These are phyloP conservation scores for Scytalidium lignicola DNA, from an alignment of 2,329 filamentous ascomycete species.

Conservation along the genomic window DNA sequence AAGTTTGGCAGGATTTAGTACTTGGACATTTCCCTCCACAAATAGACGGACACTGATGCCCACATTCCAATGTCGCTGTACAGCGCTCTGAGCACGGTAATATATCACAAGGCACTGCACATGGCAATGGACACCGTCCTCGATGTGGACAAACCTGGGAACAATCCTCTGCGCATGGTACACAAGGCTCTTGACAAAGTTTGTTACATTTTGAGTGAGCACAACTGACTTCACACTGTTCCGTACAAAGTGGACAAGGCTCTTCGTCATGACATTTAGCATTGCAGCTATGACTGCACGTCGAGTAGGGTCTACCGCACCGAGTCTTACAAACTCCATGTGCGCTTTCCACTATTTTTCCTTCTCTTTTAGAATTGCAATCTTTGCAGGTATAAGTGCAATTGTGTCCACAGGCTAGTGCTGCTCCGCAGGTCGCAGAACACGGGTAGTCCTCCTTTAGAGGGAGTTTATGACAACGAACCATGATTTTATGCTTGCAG, in stretches of 20 bases:
- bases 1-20: conserved; percentile 50
- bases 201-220: conserved; percentile 51
- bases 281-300: conserved; percentile 52
- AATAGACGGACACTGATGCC: conserved; percentile 59
- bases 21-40: conserved; percentile 60
- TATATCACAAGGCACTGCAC: conserved; percentile 62
- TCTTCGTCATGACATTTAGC: conserved; percentile 45
- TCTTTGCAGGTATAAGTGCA: conserved; percentile 44
- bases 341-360: conserved; percentile 23
- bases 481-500: conserved; percentile 48
- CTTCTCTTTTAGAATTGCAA: conserved; percentile 39
- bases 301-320: conserved; percentile 46
- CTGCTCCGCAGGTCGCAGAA: conserved; percentile 36
- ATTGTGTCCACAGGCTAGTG: conserved; percentile 52
- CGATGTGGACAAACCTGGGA: conserved; percentile 50
- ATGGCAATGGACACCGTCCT: conserved; percentile 38
- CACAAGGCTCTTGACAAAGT: conserved; percentile 54
- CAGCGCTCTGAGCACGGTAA: conserved; percentile 62
- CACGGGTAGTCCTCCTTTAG: conserved; percentile 39
- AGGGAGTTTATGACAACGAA: conserved; percentile 47
- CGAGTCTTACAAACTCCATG: conserved; percentile 44
- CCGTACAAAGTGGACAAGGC: conserved; percentile 42
- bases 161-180: conserved; percentile 55
- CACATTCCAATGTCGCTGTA: conserved; percentile 45
- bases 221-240: conserved; percentile 51